Evolutionary conservation across 305 asterid genomes (phyloP).

Genomic region (Stenogyne calaminthoides): DNA sequence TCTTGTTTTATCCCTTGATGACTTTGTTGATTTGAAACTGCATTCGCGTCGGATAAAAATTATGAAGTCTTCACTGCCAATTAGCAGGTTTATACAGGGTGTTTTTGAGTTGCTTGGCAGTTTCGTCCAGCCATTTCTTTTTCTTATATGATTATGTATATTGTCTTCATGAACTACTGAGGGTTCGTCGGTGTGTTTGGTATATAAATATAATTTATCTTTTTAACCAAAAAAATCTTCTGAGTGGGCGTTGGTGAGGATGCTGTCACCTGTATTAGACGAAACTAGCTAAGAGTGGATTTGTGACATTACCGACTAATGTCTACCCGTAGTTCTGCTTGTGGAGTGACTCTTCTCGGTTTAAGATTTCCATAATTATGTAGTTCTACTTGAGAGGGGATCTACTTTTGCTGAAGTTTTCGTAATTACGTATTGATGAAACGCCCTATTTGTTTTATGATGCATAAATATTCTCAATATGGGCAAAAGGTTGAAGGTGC

Average conservation of each 20-base stretch:
- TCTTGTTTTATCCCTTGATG: background rate
- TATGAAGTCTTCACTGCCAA: background rate
- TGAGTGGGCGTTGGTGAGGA: background rate
- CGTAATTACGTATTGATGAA: background rate
- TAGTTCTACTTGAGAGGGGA: background rate
- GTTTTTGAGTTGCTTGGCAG: background rate
- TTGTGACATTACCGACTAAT: background rate
- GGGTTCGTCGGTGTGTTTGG: background rate
- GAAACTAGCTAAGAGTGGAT: background rate
- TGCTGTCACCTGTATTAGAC: background rate
- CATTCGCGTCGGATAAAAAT: background rate
- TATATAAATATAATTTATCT: background rate
- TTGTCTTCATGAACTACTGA: background rate
- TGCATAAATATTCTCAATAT: background rate
- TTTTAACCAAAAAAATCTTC: background rate
- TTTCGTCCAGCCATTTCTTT: background rate
- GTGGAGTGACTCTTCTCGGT: background rate
- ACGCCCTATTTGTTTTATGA: background rate
- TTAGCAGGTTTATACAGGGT: background rate
- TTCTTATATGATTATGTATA: background rate
- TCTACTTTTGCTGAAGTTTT: background rate
- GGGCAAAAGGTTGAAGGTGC: background rate
- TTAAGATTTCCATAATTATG: background rate
- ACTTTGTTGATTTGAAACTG: slow-evolving; percentile 8
- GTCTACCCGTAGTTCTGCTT: background rate